Base-by-base conservation (phyloP, 352 stramenopile species). In the Phytophthora rubi region DNA sequence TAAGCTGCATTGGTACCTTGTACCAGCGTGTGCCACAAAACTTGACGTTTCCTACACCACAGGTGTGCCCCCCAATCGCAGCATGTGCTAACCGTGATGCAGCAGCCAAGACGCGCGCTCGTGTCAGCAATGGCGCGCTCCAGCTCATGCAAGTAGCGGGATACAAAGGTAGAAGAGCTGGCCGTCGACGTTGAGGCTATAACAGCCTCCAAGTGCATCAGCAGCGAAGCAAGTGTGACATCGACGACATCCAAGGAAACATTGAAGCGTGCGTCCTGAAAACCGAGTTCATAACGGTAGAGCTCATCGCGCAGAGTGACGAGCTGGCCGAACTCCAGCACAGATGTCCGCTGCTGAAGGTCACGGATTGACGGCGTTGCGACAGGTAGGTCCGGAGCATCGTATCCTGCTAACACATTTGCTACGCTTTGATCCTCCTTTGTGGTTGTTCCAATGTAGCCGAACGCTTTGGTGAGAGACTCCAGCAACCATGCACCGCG, bases 391-490 rank as follows among this genome's bases (percentile, higher is more conserved):
- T 70, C 32, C 23, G 3, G 26, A 30, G 26, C 26, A n/a, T 45
- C 0, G 37, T 74, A 74, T 0, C 52, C 70, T n/a, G 45, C 65
- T 6, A 75, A 37, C 1, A 71, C 56, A 23, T 74, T 73, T 0
- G 8, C 68, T 10, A 76, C 68, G 12, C 45, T 57, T 21, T 21
- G 18, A 21, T 21, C 18, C 18, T 21, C 18, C 18, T 13, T 79
- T 32, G 57, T 64, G 8, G 51, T 73, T 2, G 4, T 42, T 13
- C 33, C 33, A 7, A 15, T 42, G 33, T 42, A 42, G 7, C 4
- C 33, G 12, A 42, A 42, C 7, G 33, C 33, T 42, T 42, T 42
- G 33, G 6, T 42, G 7, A 42, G 33, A 13, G 33, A 42, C 33
- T 53, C n/a, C 6, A 53, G 10, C 6, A 28, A 53, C 55, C 39